Percentiles rank a stretch among this genome's conserved stretches.
Evolutionary conservation across 768 basidiomycete genomes (phyloP).

Genomic region (Suillus plorans): DNA sequence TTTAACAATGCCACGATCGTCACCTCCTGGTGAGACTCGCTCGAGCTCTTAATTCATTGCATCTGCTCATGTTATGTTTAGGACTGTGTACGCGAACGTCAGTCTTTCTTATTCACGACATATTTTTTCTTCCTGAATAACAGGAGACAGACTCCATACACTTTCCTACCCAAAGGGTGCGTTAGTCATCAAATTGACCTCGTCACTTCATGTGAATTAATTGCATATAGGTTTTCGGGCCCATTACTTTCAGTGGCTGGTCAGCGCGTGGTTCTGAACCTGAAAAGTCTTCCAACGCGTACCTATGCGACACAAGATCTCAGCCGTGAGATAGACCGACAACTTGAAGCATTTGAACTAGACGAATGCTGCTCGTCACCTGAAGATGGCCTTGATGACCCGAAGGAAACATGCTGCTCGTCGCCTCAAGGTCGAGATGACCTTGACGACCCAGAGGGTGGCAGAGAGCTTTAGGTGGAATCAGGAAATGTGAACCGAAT

Average conservation of each 20-base stretch:
- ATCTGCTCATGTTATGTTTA: not conserved
- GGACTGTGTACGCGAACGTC: slow-evolving; percentile 2
- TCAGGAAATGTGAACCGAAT: not conserved
- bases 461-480: not conserved
- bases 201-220: not conserved
- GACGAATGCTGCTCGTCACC: not conserved
- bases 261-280: slow-evolving; percentile 26
- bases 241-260: slow-evolving; percentile 20
- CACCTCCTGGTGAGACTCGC: slow-evolving; percentile 7
- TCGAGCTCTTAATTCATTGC: not conserved
- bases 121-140: not conserved
- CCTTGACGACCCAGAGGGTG: not conserved
- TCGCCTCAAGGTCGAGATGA: not conserved
- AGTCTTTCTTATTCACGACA: not conserved
- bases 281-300: slow-evolving; percentile 9
- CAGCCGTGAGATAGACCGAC: slow-evolving; percentile 19
- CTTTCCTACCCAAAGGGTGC: slow-evolving; percentile 4
- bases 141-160: slow-evolving; percentile 5
- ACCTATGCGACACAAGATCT: slow-evolving; percentile 13
- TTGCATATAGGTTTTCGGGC: slow-evolving; percentile 8
- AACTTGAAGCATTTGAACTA: slow-evolving; percentile 6
- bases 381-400: not conserved
- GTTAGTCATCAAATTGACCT: not conserved
- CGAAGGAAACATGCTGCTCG: not conserved
- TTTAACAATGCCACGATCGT: not conserved